Base-by-base conservation (phyloP, 768 basidiomycete genomes). In the Boletus patriciae region DNA sequence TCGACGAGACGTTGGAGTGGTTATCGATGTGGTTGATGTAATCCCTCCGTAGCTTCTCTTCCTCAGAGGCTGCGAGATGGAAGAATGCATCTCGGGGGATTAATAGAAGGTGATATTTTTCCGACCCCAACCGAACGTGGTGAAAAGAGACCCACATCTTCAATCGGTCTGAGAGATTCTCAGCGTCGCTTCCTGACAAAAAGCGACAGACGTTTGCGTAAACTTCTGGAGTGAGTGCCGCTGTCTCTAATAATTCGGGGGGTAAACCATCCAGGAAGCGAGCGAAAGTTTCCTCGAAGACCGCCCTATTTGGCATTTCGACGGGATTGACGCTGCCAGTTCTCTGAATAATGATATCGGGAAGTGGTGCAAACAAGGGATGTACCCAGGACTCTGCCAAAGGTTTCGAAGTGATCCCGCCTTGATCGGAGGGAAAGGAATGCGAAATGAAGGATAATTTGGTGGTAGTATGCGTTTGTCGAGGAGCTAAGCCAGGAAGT, bases 11-110 rank as follows among this genome's bases (percentile, higher is more conserved):
- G 25, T 21, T 31, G 41, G 61, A 19, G 18, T 44, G 51, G n/a
- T 58, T 60, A 54, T 79, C 71, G 47, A 76, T 64, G 56, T 73
- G 70, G 57, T 71, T 67, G 47, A 78, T 67, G 67, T 80, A 86
- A 51, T 78, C 79, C 50, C 68, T 74, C 51, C 80, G 74, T 29
- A 80, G 64, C 52, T 73, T 77, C 58, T 85, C 83, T 60, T 82
- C 80, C 49, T 80, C 80, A 23, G 73, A 76, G 16, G 72, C 66
- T 38, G 80, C 73, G 61, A 83, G 73, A 37, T 77, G 74, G 67
- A 82, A 87, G 57, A 80, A 79, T 18, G 80, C 74, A 48, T 88
- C 87, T 12, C 83, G 77, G 4, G 86, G 87, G 40, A 81, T 74
- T 12, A 88, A 68, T 42, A 88, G 74, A 40, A 88, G 76, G 54